These are phyloP conservation scores for Suillus subalutaceus DNA, from an alignment of 768 basidiomycete species.

Conservation along the genomic window DNA sequence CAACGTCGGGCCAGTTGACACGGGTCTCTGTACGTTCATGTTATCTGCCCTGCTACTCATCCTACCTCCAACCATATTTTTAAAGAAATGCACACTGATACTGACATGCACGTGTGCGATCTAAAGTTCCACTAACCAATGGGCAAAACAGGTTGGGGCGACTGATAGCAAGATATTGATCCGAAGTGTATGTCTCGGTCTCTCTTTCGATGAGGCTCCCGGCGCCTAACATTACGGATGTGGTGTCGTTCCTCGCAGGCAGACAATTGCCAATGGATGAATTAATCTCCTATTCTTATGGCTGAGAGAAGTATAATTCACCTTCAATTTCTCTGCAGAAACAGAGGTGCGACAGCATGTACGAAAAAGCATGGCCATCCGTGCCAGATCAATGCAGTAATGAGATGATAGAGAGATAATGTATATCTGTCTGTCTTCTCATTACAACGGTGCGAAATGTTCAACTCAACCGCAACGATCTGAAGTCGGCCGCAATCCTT, in stretches of 20 bases:
- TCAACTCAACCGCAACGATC: not conserved
- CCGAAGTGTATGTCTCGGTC: no score
- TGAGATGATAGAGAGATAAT: not conserved
- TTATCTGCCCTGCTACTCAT: not conserved
- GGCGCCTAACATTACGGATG: conserved; percentile 6
- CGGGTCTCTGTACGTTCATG: conserved; percentile 16
- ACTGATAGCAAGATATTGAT: conserved; percentile 2
- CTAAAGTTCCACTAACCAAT: no score
- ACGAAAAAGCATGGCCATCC: not conserved
- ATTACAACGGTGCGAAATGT: not conserved
- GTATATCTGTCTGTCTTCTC: not conserved
- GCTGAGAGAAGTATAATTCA: not conserved
- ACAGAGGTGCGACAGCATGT: not conserved
- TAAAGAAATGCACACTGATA: no score
- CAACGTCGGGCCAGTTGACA: conserved; percentile 20
- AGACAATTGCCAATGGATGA: not conserved
- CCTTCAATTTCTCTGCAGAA: not conserved
- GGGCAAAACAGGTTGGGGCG: no score
- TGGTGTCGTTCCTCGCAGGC: conserved; percentile 38
- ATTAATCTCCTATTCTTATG: not conserved
- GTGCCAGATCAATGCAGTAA: not conserved
- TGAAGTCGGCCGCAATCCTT: not conserved
- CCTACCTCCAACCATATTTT: not conserved
- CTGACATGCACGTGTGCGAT: no score
- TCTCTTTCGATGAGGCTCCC: no score